Base-by-base conservation (phyloP, 139 green algal genomes). In the Tetratostichococcus sp. region DNA sequence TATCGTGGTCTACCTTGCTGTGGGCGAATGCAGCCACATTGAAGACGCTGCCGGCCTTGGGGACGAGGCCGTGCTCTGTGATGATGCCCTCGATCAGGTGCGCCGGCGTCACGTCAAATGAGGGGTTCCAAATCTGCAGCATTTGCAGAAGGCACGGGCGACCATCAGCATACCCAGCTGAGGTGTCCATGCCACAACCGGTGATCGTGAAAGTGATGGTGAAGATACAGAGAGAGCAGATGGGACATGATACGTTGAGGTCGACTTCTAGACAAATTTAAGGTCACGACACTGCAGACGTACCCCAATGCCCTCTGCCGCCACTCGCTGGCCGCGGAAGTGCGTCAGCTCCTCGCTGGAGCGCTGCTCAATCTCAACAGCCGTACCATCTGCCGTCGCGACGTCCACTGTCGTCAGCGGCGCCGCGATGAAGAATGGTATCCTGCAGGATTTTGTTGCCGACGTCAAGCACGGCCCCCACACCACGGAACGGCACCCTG, bases 351-450 rank as follows among this genome's bases (percentile, higher is more conserved):
- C 94, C 76, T 90, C 75, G 6, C 81, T 30, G 0, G 68, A 57
- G 0, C 94, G 82, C 83, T 97, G 82, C 86, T 98, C 95, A 65
- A 99, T 98, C 70, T 86, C 83, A 74, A 99, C 98, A 16, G 87
- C 74, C 1, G 65, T 68, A 1, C 95, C 95, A 3, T 82, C 79
- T 25, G 82, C 70, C 43, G 90, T 71, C 35, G 81, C 65, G 2
- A 86, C 75, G 74, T 98, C 94, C 30, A 98, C 81, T 0, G 94
- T 97, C 28, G 94, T 98, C 35, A 87, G 87, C 25, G 94, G 94
- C 0, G 95, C 94, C 1, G 94, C 95, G 66, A 97, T 83, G 77
- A 97, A 99, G 86, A 98, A 98, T 11, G 95, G 95, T 1, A 97
- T 78, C 62, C 85, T 82, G 77, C 76, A 72, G 62, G 26, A 66